Conservation (phyloP, 1,139 yeast species). For the Hemisphaericaspora xylofermentans region DNA sequence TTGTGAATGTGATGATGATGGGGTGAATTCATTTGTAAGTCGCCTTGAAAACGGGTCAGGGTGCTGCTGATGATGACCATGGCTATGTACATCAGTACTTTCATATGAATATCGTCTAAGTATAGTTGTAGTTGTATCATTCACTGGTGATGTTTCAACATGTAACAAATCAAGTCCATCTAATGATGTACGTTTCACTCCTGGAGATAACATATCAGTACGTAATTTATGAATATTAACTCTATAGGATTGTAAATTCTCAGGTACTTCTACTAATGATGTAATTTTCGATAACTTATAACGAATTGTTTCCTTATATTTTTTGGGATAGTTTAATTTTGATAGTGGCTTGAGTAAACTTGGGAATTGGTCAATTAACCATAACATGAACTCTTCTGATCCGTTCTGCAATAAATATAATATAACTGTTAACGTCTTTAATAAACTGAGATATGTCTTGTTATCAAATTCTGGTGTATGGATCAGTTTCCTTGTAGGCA, state of each 20-base stretch:
- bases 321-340: slow-evolving; percentile 10
- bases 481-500: not conserved
- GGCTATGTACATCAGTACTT: not conserved
- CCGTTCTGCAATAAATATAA: slow-evolving; percentile 41
- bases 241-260: slow-evolving; percentile 30
- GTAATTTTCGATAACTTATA: slow-evolving; percentile 30
- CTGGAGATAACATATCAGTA: slow-evolving; percentile 40
- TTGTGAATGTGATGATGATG: not conserved
- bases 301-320: slow-evolving; percentile 23
- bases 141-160: slow-evolving; percentile 5
- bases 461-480: slow-evolving; percentile 4
- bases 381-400: slow-evolving; percentile 30
- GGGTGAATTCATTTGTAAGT: not conserved
- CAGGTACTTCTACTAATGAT: slow-evolving; percentile 27
- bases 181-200: slow-evolving; percentile 22
- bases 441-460: slow-evolving; percentile 14
- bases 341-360: slow-evolving; percentile 9
- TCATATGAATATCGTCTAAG: not conserved
- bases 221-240: slow-evolving; percentile 39
- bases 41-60: not conserved
- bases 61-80: slow-evolving; percentile 1
- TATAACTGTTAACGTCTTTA: slow-evolving; percentile 38
- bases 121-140: not conserved
- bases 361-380: slow-evolving; percentile 21
- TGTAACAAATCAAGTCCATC: slow-evolving; percentile 13